Evolutionary conservation across 495 filamentous ascomycete genomes (phyloP), one percentile per base, ranked within the genome.

Genomic region (Penicillium tannophilum): DNA sequence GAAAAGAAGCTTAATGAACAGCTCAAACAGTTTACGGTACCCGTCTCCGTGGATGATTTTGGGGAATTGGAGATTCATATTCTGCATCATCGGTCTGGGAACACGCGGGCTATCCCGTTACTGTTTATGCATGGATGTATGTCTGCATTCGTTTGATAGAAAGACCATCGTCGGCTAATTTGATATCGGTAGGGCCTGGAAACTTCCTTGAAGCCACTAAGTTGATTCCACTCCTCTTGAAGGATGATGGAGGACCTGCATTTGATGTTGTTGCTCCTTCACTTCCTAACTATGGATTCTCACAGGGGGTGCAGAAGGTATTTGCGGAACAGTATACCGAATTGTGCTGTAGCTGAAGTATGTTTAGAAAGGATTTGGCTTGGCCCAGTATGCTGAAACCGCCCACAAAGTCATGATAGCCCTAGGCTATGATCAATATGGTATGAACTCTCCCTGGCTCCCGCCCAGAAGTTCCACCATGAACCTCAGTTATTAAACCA

Each of bases 231-330:
- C 70, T 81, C 7, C 77, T 92, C 52, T 81, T 79, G 10, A 58
- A 69, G 11, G 67, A 74, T 7, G 64, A 73, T 12, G 64, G 76
- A 33, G 69, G 74, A 6, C 85, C 85, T 16, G 73, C 82, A 1
- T 92, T 92, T 70, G 79, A 90, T 69, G 75, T 91, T 20, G 77
- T 92, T 12, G 85, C 82, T 8, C 88, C 90, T 4, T 88, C 86
- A 10, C 72, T 92, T 24, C 89, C 89, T 0, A 90, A 90, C 41
- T 81, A 90, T 59, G 89, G 86, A 41, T 92, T 92, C 71, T 86
- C 82, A 45, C 71, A 79, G 20, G 78, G 76, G 0, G 67, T 80
- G 2, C 76, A 72, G 43, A 79, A 82, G 68, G 82, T 82, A 44
- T 41, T 35, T 35, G 9, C 4, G 9, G 14, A 52, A 9, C 4